Conservation (phyloP, 2,329 filamentous ascomycete genomes). For the Phaeoacremonium minimum region DNA sequence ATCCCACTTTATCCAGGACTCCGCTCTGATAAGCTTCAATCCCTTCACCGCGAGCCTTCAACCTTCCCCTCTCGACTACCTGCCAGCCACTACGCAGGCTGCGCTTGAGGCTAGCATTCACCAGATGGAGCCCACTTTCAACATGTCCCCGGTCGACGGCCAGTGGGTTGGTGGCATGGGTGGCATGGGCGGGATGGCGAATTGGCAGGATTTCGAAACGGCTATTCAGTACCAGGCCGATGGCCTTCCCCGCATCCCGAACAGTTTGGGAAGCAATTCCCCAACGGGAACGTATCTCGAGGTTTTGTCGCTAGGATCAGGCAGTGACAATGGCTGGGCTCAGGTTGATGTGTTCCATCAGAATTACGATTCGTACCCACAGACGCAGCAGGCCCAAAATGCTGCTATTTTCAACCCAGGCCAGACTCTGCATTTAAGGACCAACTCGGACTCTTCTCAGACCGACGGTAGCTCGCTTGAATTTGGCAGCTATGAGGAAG, state of each 20-base stretch:
- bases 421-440: conserved; percentile 84
- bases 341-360: conserved; percentile 72
- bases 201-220: conserved; percentile 76
- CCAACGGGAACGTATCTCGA: conserved; percentile 80
- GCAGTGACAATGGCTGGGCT: conserved; percentile 84
- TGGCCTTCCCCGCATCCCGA: conserved; percentile 34
- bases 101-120: conserved; percentile 56
- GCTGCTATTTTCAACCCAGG: conserved; percentile 84
- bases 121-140: conserved; percentile 58
- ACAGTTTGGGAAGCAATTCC: conserved; percentile 56
- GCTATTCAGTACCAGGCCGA: conserved; percentile 44
- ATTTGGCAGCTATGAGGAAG: conserved; percentile 78
- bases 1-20: conserved; percentile 52
- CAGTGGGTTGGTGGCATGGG: conserved; percentile 34
- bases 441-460: conserved; percentile 79
- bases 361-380: conserved; percentile 63
- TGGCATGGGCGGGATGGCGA: conserved; percentile 63
- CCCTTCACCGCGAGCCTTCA: conserved; percentile 48
- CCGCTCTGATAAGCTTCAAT: conserved; percentile 51
- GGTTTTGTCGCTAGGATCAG: conserved; percentile 74
- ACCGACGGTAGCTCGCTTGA: conserved; percentile 65
- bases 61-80: conserved; percentile 55
- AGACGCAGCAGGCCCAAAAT: conserved; percentile 48
- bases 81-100: conserved; percentile 58
- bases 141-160: conserved; percentile 53